Evolutionary conservation across 306 rosid species (phyloP).

Genomic region (Malus fusca): DNA sequence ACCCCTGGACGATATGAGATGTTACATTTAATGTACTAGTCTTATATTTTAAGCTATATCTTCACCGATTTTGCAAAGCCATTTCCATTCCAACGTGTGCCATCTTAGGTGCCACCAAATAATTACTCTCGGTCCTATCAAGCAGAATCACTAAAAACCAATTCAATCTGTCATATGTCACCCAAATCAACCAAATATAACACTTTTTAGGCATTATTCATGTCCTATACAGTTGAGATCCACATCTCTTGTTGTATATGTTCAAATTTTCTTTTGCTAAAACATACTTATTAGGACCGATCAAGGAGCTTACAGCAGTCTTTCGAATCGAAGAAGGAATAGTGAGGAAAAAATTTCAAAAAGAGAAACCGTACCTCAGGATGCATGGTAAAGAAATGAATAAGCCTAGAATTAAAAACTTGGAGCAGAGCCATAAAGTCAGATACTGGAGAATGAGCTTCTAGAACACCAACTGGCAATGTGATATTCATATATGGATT

Average conservation of each 20-base stretch:
- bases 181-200: neutral
- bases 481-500: slow-evolving; percentile 49
- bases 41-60: no score
- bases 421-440: slow-evolving; percentile 34
- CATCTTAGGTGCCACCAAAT: no score
- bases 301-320: slow-evolving; percentile 1
- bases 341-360: neutral
- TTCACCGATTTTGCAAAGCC: no score
- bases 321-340: neutral
- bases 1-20: no score
- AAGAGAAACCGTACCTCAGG: slow-evolving; percentile 41
- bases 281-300: neutral
- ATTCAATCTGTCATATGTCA: neutral
- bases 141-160: neutral
- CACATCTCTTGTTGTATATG: neutral
- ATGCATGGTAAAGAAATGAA: slow-evolving; percentile 32
- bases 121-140: neutral
- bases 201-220: neutral
- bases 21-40: no score
- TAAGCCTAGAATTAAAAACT: slow-evolving; percentile 45
- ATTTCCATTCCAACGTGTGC: no score
- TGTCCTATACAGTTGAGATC: neutral
- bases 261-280: neutral
- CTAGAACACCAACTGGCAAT: slow-evolving; percentile 39
- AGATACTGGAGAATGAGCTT: slow-evolving; percentile 30